Evolutionary conservation across 345 rosid genomes (phyloP).

Genomic region (Viola odorata): DNA sequence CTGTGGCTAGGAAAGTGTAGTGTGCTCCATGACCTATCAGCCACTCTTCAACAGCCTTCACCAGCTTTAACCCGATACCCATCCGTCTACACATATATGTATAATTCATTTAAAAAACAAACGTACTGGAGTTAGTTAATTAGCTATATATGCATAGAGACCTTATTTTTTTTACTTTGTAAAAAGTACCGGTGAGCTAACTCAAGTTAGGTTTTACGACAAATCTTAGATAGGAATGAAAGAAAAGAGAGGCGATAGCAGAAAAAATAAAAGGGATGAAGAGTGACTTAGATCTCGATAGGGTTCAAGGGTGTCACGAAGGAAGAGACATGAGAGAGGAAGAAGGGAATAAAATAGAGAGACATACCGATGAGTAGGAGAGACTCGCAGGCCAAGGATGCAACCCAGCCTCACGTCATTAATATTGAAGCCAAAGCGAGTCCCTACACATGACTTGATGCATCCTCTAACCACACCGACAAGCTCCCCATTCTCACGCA

Average conservation of each 20-base stretch:
- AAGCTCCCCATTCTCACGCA: slow-evolving; percentile 42
- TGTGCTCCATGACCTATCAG: slow-evolving; percentile 39
- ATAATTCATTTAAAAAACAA: not conserved
- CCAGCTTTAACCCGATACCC: slow-evolving; percentile 54
- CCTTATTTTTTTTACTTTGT: no score
- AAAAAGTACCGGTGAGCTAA: not conserved
- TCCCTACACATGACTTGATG: slow-evolving; percentile 43
- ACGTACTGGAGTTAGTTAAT: not conserved
- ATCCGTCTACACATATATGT: slow-evolving; percentile 28
- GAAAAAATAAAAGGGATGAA: no score
- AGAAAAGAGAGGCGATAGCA: no score
- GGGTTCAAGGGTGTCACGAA: not conserved
- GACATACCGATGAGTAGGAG: slow-evolving; percentile 43
- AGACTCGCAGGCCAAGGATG: slow-evolving; percentile 57
- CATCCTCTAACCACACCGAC: slow-evolving; percentile 60
- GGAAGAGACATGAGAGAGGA: not conserved
- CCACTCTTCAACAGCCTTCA: slow-evolving; percentile 51
- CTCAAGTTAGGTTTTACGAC: no score
- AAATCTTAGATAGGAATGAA: no score
- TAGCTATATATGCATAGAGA: not conserved
- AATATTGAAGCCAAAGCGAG: slow-evolving; percentile 25
- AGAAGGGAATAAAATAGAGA: slow-evolving; percentile 3
- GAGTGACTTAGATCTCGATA: not conserved
- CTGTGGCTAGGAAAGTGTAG: slow-evolving; percentile 41
- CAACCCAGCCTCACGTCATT: slow-evolving; percentile 40